These are phyloP conservation scores for Boletus patriciae DNA, from an alignment of 768 basidiomycete genomes.

Conservation along the genomic window DNA sequence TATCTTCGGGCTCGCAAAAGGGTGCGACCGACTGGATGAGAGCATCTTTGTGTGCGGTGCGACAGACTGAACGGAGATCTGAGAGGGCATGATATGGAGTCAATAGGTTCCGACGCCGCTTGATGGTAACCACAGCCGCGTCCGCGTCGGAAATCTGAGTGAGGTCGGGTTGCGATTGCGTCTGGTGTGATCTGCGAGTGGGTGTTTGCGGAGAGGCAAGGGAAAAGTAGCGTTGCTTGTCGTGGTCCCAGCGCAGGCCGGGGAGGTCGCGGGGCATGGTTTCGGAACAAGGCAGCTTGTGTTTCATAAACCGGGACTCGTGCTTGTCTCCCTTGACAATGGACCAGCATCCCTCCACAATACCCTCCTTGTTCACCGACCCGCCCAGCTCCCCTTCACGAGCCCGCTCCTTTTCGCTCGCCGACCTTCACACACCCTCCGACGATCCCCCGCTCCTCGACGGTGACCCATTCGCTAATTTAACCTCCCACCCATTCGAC, in stretches of 20 bases:
- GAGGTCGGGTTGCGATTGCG: not conserved
- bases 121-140: not conserved
- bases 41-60: constrained; percentile 22
- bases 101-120: not conserved
- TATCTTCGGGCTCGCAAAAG: not conserved
- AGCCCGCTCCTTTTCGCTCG: constrained; percentile 19
- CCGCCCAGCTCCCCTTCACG: not conserved
- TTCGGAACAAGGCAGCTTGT: no score
- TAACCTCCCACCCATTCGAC: constrained; percentile 29
- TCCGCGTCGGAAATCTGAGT: not conserved
- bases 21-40: constrained; percentile 28
- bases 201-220: constrained; percentile 4
- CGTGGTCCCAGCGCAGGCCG: constrained; percentile 57
- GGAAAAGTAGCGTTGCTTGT: constrained; percentile 57
- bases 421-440: not conserved
- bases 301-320: no score
- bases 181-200: not conserved
- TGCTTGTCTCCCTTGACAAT: not conserved
- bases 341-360: no score
- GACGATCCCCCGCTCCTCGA: constrained; percentile 43
- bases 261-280: constrained; percentile 54
- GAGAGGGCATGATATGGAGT: constrained; percentile 5
- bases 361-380: no score
- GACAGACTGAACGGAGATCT: constrained; percentile 15
- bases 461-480: constrained; percentile 73